A percentile compares a stretch with the other conserved stretches of the same genome.
Evolutionary conservation across 2,329 filamentous ascomycete species (phyloP).

Genomic region (Aspergillus chevalieri): DNA sequence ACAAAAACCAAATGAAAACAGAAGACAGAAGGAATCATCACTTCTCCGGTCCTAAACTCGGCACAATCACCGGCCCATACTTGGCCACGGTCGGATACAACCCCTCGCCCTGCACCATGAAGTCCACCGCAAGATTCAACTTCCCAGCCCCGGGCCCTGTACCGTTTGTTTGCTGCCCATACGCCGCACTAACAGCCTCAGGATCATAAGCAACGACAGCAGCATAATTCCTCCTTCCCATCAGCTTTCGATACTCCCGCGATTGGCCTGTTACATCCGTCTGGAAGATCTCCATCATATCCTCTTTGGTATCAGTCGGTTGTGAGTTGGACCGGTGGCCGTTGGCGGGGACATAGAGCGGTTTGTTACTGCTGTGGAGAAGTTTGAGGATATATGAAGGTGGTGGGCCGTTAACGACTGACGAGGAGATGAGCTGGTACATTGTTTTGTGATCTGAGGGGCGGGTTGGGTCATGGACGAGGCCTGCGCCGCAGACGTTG

Average conservation of each 20-base stretch:
- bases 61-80: slow-evolving; percentile 93
- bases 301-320: slow-evolving; percentile 90
- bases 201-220: slow-evolving; percentile 93
- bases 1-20: not conserved
- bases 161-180: slow-evolving; percentile 25
- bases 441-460: slow-evolving; percentile 96
- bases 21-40: slow-evolving; percentile 23
- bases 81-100: slow-evolving; percentile 78
- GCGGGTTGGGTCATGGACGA: slow-evolving; percentile 88
- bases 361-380: slow-evolving; percentile 82
- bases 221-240: slow-evolving; percentile 88
- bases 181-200: slow-evolving; percentile 57
- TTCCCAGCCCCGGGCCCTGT: slow-evolving; percentile 36
- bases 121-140: slow-evolving; percentile 87
- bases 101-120: slow-evolving; percentile 90
- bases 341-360: slow-evolving; percentile 84
- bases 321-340: slow-evolving; percentile 63
- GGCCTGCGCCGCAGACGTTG: slow-evolving; percentile 82
- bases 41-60: slow-evolving; percentile 70
- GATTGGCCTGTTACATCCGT: slow-evolving; percentile 79
- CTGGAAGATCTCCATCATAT: slow-evolving; percentile 99
- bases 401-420: slow-evolving; percentile 84
- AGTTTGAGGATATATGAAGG: slow-evolving; percentile 83
- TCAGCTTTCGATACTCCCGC: slow-evolving; percentile 82
- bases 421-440: slow-evolving; percentile 94